Percentiles rank a stretch among this genome's conserved stretches.
phyloP scores from a whole-genome alignment of 2,329 filamentous ascomycete species.

The Paramyrothecium sp. region DNA sequence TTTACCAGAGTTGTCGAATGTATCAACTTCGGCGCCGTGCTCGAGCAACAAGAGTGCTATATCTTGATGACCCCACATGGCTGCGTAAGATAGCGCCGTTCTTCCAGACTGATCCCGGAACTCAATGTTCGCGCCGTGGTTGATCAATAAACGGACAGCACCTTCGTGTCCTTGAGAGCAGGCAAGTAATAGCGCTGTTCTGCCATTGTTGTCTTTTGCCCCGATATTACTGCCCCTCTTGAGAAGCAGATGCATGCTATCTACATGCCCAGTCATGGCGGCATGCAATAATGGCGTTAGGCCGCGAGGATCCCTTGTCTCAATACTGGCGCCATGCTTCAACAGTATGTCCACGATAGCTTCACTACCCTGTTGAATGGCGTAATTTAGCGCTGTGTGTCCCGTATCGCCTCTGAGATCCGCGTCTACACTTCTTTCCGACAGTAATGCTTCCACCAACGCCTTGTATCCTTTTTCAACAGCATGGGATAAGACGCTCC shows the following conservation, averaged over 20 bases:
- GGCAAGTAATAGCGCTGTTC: not conserved
- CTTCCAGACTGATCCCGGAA: not conserved
- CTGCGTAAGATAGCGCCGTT: not conserved
- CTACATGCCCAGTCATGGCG: not conserved
- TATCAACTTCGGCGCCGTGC: not conserved
- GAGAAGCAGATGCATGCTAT: not conserved
- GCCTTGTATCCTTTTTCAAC: not conserved
- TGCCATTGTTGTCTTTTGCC: not conserved
- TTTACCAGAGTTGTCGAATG: not conserved
- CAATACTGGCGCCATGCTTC: not conserved
- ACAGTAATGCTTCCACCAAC: not conserved
- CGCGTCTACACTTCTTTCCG: not conserved
- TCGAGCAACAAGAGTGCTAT: not conserved
- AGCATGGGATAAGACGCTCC: constrained; percentile 1
- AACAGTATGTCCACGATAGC: not conserved
- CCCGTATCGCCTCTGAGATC: not conserved
- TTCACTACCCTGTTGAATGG: not conserved
- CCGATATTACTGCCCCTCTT: not conserved
- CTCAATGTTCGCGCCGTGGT: not conserved
- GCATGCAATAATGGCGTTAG: not conserved
- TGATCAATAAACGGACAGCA: not conserved
- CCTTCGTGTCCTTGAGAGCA: not conserved
- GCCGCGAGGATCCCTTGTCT: not conserved
- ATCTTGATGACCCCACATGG: not conserved
- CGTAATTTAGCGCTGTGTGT: constrained; percentile 1